Conservation (phyloP, 2,329 filamentous ascomycete genomes). For the Fusarium guadeloupense region DNA sequence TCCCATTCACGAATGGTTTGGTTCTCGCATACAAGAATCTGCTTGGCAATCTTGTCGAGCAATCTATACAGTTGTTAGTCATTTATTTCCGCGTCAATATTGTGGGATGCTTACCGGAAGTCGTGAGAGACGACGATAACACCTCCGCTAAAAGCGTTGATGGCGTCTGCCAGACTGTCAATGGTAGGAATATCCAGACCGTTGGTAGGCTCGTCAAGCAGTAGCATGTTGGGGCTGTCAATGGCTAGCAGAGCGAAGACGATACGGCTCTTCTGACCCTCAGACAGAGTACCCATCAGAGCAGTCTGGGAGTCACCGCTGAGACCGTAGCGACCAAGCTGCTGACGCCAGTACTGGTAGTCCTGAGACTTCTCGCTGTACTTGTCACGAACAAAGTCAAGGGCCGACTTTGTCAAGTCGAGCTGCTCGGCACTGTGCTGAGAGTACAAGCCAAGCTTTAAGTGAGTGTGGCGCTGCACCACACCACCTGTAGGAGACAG, state of each 20-base stretch:
- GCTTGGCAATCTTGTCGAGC: conserved; percentile 99
- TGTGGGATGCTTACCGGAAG: conserved; percentile 77
- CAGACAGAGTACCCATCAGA: conserved; percentile 96
- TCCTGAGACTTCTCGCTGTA: conserved; percentile 90
- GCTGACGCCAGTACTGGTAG: conserved; percentile 99
- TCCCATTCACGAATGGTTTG: conserved; percentile 92
- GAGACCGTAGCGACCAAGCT: conserved; percentile 93
- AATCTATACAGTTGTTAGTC: conserved; percentile 65
- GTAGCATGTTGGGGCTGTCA: conserved; percentile 94
- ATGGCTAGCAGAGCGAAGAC: conserved; percentile 97
- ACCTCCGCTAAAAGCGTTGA: conserved; percentile 95
- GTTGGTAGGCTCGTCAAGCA: conserved; percentile 99
- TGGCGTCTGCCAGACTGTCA: conserved; percentile 95
- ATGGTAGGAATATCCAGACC: conserved; percentile 99
- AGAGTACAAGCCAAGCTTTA: conserved; percentile 98
- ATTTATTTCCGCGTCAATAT: background rate
- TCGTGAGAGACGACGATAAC: conserved; percentile 98
- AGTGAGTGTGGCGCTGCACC: conserved; percentile 92
- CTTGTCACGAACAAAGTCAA: conserved; percentile 98
- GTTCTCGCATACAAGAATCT: conserved; percentile 99
- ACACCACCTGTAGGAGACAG: conserved; percentile 83
- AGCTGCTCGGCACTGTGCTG: conserved; percentile 99
- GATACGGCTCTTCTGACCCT: conserved; percentile 97
- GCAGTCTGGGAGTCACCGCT: conserved; percentile 94
- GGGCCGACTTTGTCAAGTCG: conserved; percentile 94